phyloP scores from a whole-genome alignment of 305 asterid genomes.

The Fraxinus nigra region DNA sequence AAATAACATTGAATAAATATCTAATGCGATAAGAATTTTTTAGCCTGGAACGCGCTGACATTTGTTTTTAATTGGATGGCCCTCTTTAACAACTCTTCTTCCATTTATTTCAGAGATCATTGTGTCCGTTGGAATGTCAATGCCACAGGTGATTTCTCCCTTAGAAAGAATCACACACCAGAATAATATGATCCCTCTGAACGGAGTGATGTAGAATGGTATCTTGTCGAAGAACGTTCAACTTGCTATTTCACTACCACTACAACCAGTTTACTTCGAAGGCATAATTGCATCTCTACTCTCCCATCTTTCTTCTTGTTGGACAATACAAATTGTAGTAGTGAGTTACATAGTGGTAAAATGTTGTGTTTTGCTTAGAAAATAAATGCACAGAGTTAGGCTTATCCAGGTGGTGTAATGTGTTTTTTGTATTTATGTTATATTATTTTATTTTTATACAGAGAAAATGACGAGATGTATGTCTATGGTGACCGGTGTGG shows the following conservation, averaged over 20 bases:
- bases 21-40: background rate
- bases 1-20: background rate
- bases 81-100: background rate
- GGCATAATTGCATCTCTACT: background rate
- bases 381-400: background rate
- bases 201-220: constrained; percentile 34
- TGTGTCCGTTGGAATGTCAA: constrained; percentile 90
- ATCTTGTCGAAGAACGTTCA: background rate
- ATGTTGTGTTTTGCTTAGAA: background rate
- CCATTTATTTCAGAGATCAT: constrained; percentile 67
- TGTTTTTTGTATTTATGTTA: background rate
- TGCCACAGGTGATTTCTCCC: constrained; percentile 81
- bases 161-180: constrained; percentile 36
- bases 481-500: background rate
- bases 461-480: background rate
- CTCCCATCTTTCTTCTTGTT: background rate
- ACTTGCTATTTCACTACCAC: background rate
- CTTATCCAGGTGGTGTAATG: background rate
- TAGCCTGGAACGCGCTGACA: background rate
- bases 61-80: background rate
- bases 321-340: background rate
- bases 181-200: constrained; percentile 41
- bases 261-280: background rate
- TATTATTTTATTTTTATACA: background rate
- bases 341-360: background rate